Percentiles rank a stretch among this genome's conserved stretches.
Evolutionary conservation across 163 green algal genomes (phyloP).

Genomic region (Prototheca cutis): DNA sequence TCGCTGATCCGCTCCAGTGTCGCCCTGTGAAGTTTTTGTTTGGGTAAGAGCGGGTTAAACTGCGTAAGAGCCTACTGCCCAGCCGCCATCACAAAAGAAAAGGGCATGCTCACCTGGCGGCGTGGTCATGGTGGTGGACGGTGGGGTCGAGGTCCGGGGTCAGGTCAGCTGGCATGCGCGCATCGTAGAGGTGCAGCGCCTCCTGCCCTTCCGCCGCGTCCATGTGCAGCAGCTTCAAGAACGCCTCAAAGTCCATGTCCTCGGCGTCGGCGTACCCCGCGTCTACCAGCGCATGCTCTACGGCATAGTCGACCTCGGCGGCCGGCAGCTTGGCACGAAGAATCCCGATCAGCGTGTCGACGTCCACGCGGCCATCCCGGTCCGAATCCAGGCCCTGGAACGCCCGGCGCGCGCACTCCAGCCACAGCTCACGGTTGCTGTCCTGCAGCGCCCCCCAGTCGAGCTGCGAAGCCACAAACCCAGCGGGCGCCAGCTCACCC

Average conservation of each 20-base stretch:
- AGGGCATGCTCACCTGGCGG: no score
- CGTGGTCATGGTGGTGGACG: background rate
- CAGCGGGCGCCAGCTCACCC: slow-evolving; percentile 25
- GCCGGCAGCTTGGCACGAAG: slow-evolving; percentile 59
- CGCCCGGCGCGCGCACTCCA: slow-evolving; percentile 48
- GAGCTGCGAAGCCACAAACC: slow-evolving; percentile 60
- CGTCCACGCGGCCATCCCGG: slow-evolving; percentile 14
- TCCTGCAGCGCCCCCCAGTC: slow-evolving; percentile 62
- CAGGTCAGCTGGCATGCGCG: slow-evolving; percentile 5
- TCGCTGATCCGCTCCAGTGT: no score
- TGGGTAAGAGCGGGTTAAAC: no score
- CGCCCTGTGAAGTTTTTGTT: no score
- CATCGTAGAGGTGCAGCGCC: slow-evolving; percentile 41
- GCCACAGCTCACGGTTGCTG: slow-evolving; percentile 66
- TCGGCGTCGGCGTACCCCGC: slow-evolving; percentile 45
- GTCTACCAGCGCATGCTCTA: slow-evolving; percentile 49
- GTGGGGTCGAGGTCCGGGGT: background rate
- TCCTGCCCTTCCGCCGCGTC: slow-evolving; percentile 30
- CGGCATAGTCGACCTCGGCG: slow-evolving; percentile 58
- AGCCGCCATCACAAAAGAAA: no score
- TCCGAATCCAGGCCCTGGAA: slow-evolving; percentile 54
- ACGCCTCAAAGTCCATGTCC: slow-evolving; percentile 66
- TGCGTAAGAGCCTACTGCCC: no score
- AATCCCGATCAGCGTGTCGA: slow-evolving; percentile 29
- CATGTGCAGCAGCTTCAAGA: slow-evolving; percentile 44